A percentile compares a stretch with the other conserved stretches of the same genome.
phyloP scores from a whole-genome alignment of 129 eudicot genomes.

The Kitagawia praeruptora region DNA sequence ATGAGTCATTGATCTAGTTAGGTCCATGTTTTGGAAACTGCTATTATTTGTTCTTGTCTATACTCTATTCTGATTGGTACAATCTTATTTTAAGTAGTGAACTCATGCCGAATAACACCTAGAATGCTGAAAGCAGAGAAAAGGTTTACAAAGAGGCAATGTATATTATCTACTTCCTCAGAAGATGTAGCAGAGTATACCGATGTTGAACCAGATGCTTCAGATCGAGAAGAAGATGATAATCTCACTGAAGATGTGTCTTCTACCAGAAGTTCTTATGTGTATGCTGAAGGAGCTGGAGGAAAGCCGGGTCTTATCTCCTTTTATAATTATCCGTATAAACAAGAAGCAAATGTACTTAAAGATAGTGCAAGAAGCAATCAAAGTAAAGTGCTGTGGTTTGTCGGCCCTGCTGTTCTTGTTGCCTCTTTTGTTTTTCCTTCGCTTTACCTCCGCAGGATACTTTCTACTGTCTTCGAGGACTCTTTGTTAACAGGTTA shows the following conservation, averaged over 20 bases:
- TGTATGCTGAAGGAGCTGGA: constrained; percentile 26
- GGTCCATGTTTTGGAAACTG: not conserved
- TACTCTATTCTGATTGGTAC: not conserved
- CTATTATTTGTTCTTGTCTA: constrained; percentile 2
- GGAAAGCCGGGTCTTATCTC: constrained; percentile 87
- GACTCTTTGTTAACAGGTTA: constrained; percentile 89
- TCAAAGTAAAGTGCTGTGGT: constrained; percentile 55
- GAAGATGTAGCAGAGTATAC: constrained; percentile 28
- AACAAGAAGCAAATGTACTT: constrained; percentile 29
- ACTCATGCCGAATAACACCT: constrained; percentile 28
- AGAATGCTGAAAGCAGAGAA: constrained; percentile 29
- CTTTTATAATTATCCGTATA: constrained; percentile 40
- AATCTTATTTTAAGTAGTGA: constrained; percentile 28
- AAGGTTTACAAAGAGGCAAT: constrained; percentile 28
- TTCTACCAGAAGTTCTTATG: constrained; percentile 19
- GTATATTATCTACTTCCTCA: constrained; percentile 29
- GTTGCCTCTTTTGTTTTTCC: constrained; percentile 92
- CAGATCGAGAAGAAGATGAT: constrained; percentile 41
- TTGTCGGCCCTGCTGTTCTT: constrained; percentile 84
- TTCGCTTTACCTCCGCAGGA: constrained; percentile 83
- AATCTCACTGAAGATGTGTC: constrained; percentile 28
- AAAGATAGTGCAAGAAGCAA: constrained; percentile 22
- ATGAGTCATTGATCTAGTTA: not conserved
- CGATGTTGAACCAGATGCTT: constrained; percentile 43
- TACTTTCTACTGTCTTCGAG: constrained; percentile 73